A percentile compares a stretch with the other conserved stretches of the same genome.
Evolutionary conservation across 169 alveolate species (phyloP).

Genomic region (Perkinsus marinus): DNA sequence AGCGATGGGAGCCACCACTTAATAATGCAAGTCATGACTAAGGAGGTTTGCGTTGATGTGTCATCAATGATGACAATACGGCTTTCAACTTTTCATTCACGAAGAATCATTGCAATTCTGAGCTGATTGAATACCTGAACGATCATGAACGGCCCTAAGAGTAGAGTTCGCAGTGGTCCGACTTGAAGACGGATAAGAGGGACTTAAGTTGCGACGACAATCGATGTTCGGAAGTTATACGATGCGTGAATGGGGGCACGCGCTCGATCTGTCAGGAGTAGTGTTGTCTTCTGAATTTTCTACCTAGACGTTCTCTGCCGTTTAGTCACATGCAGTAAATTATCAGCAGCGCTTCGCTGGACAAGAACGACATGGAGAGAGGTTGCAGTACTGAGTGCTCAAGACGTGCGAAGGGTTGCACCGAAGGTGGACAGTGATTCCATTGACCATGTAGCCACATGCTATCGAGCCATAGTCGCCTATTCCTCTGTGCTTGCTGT

Average conservation of each 20-base stretch:
- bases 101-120: neutral
- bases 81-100: neutral
- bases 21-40: too few species aligned
- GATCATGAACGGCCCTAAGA: neutral
- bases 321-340: neutral
- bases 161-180: neutral
- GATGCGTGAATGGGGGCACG: neutral
- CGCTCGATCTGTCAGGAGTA: neutral
- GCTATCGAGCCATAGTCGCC: too few species aligned
- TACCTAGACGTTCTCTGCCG: neutral
- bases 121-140: neutral
- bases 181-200: too few species aligned
- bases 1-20: neutral
- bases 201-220: neutral
- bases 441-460: neutral
- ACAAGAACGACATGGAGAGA: neutral
- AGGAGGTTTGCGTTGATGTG: neutral
- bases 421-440: neutral
- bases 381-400: neutral
- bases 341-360: neutral
- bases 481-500: too few species aligned
- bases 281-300: neutral
- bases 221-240: neutral
- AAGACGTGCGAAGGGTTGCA: neutral
- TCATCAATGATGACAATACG: neutral